A percentile compares a stretch with the other conserved stretches of the same genome.
Conservation (phyloP, 176 grass and related monocot species). For the Ananas comosus region DNA sequence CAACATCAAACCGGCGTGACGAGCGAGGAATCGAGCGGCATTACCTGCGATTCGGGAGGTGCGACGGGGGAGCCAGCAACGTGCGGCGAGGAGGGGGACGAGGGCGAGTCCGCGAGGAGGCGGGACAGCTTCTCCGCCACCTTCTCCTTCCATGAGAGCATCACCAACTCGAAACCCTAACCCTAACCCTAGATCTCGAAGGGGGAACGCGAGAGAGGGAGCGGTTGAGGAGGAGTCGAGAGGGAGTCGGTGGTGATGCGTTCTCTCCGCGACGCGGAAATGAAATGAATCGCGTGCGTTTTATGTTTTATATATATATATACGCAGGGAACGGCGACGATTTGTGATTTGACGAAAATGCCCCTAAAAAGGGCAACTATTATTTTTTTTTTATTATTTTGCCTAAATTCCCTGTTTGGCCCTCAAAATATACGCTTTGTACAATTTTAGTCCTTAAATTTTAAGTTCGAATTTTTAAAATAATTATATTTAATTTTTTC, state of each 20-base stretch:
- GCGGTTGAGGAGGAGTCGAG: background rate
- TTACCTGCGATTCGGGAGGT: slow-evolving; percentile 12
- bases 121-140: slow-evolving; percentile 30
- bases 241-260: background rate
- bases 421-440: no score
- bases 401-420: no score
- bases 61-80: slow-evolving; percentile 7
- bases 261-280: no score
- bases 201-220: background rate
- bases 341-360: no score
- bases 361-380: no score
- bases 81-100: slow-evolving; percentile 9
- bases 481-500: no score
- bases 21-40: background rate
- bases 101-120: slow-evolving; percentile 27
- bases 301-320: no score
- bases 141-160: slow-evolving; percentile 34
- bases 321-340: no score
- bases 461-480: no score
- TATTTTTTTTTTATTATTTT: no score
- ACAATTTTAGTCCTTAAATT: no score
- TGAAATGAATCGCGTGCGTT: no score
- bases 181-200: slow-evolving; percentile 19
- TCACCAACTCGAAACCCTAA: slow-evolving; percentile 2
- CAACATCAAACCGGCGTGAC: background rate